These are phyloP conservation scores for Leishmania braziliensis DNA, from an alignment of 208 protist species.

Conservation along the genomic window DNA sequence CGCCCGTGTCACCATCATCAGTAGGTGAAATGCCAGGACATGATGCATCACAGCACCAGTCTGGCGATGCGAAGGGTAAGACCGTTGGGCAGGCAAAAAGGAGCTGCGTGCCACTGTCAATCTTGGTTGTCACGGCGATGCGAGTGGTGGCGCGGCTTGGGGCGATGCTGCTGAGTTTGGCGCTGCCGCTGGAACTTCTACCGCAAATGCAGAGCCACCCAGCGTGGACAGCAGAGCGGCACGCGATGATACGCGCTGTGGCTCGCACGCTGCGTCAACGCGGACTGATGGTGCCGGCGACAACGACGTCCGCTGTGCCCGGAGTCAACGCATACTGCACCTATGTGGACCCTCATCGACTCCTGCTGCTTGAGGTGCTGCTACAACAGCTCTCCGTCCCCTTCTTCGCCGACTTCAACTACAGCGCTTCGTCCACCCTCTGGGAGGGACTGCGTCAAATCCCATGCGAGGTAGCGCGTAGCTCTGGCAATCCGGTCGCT, in stretches of 20 bases:
- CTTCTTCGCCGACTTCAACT: constrained; percentile 67
- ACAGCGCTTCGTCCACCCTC: constrained; percentile 32
- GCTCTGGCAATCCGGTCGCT: not conserved
- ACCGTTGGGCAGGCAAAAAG: not conserved
- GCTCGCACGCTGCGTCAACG: constrained; percentile 25
- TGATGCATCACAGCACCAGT: not conserved
- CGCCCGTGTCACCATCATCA: not conserved
- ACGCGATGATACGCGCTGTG: constrained; percentile 16
- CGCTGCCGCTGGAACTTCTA: constrained; percentile 19
- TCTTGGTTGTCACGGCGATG: constrained; percentile 20
- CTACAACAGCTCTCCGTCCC: constrained; percentile 54
- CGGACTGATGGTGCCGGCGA: constrained; percentile 21
- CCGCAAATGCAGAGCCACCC: constrained; percentile 17
- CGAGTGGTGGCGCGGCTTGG: constrained; percentile 18
- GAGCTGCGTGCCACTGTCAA: constrained; percentile 12
- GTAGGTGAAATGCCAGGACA: not conserved
- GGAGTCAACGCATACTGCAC: constrained; percentile 21
- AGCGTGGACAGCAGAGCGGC: constrained; percentile 19
- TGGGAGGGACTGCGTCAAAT: constrained; percentile 42
- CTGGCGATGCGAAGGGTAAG: not conserved
- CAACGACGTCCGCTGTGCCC: not conserved
- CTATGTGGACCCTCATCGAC: constrained; percentile 27
- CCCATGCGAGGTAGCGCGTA: constrained; percentile 12
- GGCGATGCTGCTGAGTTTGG: constrained; percentile 26
- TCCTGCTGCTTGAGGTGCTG: constrained; percentile 51